These are phyloP conservation scores for Pseudogymnoascus sp. DNA, from an alignment of 2,329 filamentous ascomycete genomes.

Conservation along the genomic window DNA sequence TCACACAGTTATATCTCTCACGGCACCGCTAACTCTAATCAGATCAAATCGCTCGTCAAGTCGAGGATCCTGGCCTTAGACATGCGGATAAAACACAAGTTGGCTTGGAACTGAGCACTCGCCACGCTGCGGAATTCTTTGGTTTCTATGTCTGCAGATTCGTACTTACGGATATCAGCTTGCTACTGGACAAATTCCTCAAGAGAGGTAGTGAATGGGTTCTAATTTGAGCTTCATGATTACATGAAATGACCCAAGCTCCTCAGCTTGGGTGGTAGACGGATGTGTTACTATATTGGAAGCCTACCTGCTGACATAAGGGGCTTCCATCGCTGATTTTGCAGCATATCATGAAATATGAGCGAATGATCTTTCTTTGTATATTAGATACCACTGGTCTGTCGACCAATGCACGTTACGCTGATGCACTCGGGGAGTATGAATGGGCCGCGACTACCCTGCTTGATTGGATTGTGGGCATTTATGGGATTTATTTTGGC, in stretches of 20 bases:
- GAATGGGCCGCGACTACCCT: not conserved
- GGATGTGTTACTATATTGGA: not conserved
- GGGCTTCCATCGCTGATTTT: slow-evolving; percentile 5
- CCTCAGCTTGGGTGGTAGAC: not conserved
- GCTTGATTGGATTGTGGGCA: slow-evolving; percentile 1
- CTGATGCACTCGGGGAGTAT: not conserved
- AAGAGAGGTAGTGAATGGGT: slow-evolving; percentile 98
- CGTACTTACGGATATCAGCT: slow-evolving; percentile 72
- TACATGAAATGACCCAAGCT: not conserved
- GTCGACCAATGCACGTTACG: slow-evolving; percentile 3
- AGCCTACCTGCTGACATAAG: not conserved
- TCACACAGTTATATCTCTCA: not conserved
- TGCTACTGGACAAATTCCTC: slow-evolving; percentile 92
- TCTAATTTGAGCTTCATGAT: slow-evolving; percentile 29
- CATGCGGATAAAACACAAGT: slow-evolving; percentile 92
- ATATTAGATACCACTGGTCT: slow-evolving; percentile 7
- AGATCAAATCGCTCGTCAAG: slow-evolving; percentile 95
- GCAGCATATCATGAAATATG: slow-evolving; percentile 8
- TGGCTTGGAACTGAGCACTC: slow-evolving; percentile 83
- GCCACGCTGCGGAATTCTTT: slow-evolving; percentile 95
- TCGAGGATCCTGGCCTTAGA: slow-evolving; percentile 86
- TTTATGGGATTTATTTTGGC: not conserved
- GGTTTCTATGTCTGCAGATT: slow-evolving; percentile 95
- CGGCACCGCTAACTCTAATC: slow-evolving; percentile 22
- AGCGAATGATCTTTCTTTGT: slow-evolving; percentile 8